Conservation (phyloP, 148 eudicot genomes). For the Persicaria maculosa region DNA sequence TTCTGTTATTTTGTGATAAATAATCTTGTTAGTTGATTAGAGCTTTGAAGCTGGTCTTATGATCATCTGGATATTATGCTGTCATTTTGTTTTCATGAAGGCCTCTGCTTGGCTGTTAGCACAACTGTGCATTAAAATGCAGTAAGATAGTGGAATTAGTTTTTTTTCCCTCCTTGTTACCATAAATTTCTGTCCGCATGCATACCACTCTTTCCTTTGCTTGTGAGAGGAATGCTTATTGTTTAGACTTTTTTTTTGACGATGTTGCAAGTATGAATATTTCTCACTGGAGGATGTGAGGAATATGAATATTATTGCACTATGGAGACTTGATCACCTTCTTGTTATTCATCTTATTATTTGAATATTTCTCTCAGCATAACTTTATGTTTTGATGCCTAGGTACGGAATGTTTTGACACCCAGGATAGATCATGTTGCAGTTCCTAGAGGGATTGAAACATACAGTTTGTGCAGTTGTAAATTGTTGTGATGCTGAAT, state of each 20-base stretch:
- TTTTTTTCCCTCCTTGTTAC: neutral
- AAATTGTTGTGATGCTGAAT: constrained; percentile 34
- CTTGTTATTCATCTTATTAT: neutral
- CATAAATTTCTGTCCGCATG: neutral
- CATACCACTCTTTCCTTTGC: neutral
- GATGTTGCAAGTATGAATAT: neutral
- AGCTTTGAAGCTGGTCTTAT: neutral
- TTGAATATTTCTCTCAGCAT: neutral
- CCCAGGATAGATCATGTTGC: constrained; percentile 31
- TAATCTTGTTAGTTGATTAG: neutral
- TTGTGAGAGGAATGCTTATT: neutral
- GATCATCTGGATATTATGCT: neutral
- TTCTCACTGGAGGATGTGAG: neutral
- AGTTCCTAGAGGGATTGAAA: constrained; percentile 36
- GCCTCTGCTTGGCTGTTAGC: neutral
- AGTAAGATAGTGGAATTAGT: neutral
- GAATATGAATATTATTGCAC: neutral
- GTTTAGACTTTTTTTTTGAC: no score
- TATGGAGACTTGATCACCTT: neutral
- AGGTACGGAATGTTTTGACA: constrained; percentile 32
- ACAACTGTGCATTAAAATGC: neutral
- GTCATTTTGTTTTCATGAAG: neutral
- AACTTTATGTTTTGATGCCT: constrained; percentile 7
- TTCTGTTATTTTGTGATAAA: neutral
- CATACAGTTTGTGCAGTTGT: constrained; percentile 22